Evolutionary conservation across 345 rosid genomes (phyloP).

Genomic region (Adansonia digitata): DNA sequence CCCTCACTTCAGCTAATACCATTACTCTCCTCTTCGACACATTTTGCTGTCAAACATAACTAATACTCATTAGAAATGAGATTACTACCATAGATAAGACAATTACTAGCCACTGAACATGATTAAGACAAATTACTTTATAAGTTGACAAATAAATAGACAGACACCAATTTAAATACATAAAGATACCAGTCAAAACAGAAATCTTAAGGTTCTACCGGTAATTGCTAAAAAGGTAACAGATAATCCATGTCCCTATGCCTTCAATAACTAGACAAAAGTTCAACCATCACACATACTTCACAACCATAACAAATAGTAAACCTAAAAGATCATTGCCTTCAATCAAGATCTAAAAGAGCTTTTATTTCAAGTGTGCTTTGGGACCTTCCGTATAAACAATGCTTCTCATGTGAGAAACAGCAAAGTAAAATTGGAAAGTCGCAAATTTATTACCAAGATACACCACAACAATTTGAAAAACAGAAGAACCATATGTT

Average conservation of each 20-base stretch:
- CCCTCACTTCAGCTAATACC: slow-evolving; percentile 94
- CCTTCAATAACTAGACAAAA: neutral
- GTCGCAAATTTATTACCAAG: neutral
- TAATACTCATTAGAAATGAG: neutral
- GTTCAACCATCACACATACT: slow-evolving; percentile 4
- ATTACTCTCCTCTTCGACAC: slow-evolving; percentile 38
- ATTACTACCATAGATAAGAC: neutral
- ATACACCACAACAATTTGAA: neutral
- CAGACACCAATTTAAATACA: neutral
- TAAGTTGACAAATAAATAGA: neutral
- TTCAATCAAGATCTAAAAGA: neutral
- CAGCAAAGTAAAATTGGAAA: neutral
- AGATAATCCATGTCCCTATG: neutral
- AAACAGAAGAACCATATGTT: neutral
- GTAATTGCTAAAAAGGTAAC: neutral
- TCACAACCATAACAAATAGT: neutral
- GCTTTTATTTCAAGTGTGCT: neutral
- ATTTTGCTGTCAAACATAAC: slow-evolving; percentile 26
- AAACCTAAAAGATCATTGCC: neutral
- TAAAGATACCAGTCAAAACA: neutral
- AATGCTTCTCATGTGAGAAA: neutral
- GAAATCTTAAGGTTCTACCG: neutral
- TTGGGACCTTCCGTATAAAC: neutral
- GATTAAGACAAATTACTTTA: neutral
- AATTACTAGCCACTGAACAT: neutral